These are phyloP conservation scores for Curvularia eragrostidis DNA, from an alignment of 2,329 filamentous ascomycete genomes.

Conservation along the genomic window DNA sequence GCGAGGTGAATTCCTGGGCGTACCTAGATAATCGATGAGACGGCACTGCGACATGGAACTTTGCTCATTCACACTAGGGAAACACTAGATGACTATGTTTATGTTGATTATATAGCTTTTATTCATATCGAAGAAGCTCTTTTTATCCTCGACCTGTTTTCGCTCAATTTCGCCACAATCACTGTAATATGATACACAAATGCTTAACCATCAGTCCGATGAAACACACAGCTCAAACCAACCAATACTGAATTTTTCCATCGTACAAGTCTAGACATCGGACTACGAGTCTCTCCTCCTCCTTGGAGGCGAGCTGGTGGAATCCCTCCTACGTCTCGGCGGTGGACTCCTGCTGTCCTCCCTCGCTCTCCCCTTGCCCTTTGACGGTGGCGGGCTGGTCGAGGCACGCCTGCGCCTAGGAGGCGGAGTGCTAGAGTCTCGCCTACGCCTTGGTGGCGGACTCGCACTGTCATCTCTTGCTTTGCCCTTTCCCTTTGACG, in stretches of 20 bases:
- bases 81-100: background rate
- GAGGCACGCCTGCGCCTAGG: conserved; percentile 2
- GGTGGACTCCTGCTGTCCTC: conserved; percentile 8
- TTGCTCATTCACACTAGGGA: background rate
- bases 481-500: conserved; percentile 4
- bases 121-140: background rate
- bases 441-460: conserved; percentile 3
- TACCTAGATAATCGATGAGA: background rate
- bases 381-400: conserved; percentile 7
- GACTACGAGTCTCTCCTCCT: conserved; percentile 6
- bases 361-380: conserved; percentile 4
- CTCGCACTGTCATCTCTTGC: conserved; percentile 9
- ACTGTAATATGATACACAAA: conserved; percentile 1
- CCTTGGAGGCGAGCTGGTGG: conserved; percentile 8
- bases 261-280: background rate
- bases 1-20: background rate
- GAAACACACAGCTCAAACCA: background rate
- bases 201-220: background rate
- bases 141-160: background rate
- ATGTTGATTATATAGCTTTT: background rate
- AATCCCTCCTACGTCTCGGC: conserved; percentile 8
- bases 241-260: background rate
- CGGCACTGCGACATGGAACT: background rate
- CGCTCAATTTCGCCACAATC: background rate
- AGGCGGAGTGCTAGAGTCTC: conserved; percentile 9